Evolutionary conservation across 2,329 filamentous ascomycete species (phyloP), one percentile per base, ranked within the genome.

Genomic region (Verticillium nonalfalfae): DNA sequence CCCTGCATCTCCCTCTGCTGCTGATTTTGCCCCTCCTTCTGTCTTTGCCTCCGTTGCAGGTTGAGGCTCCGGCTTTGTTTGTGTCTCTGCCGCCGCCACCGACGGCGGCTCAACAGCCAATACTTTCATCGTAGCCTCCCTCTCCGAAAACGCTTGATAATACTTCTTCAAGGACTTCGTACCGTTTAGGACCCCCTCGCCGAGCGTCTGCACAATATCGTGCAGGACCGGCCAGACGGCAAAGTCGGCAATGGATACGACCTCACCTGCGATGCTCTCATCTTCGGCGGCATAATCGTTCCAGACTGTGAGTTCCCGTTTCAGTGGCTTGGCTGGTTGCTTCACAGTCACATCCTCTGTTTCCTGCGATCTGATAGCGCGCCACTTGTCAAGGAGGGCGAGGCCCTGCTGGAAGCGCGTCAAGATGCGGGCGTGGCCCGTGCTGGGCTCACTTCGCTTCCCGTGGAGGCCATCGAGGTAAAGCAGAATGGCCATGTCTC

Each of bases 381-480:
- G 70, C 75, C 78, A 79, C 18, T 66, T 68, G 15, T 74, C 72
- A 15, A 75, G 67, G 26, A 84, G 66, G 1, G 65, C 64, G 5
- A 79, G 60, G 1, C 71, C 78, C 59, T 74, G 66, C 61, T 82
- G 76, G 65, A 85, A 78, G 45, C 76, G 72, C 3, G 71, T 76
- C 60, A 76, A 74, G 56, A 70, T 68, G 58, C 65, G 69, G 1
- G 76, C 79, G 4, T 70, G 5, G 66, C 31, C 5, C 68, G 66
- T 1, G 69, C 58, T 11, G 65, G 60, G 3, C 70, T 66, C 59
- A 59, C 70, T 72, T n/a, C 67, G 65, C 0, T 65, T 62, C 1
- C 78, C 77, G 63, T 86, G 79, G 13, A 78, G 73, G 2, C 81
- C 77, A 62, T 90, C 83, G 1, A 90, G 75, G 62, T 91, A 88